These are phyloP conservation scores for Amaranthus cruentus DNA, from an alignment of 148 eudicot genomes.

Conservation along the genomic window DNA sequence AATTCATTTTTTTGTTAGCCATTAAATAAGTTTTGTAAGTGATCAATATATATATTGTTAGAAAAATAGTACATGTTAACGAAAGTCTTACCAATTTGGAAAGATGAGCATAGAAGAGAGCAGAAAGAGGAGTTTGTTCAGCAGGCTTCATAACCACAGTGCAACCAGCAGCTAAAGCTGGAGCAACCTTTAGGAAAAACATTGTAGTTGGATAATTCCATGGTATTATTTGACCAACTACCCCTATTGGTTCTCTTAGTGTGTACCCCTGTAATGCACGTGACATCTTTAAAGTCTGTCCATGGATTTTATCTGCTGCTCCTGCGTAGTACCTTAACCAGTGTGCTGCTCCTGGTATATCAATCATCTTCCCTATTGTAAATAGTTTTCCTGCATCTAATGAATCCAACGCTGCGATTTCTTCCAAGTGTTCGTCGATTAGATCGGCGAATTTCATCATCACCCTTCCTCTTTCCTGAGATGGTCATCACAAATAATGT, in stretches of 20 bases:
- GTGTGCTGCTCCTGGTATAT: constrained; percentile 47
- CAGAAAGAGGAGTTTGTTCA: constrained; percentile 80
- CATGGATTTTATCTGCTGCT: constrained; percentile 90
- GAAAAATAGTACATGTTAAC: not conserved
- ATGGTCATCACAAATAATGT: not conserved
- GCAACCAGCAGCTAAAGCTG: constrained; percentile 85
- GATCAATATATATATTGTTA: no score
- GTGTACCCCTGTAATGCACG: constrained; percentile 74
- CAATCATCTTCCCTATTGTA: constrained; percentile 32
- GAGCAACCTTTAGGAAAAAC: constrained; percentile 70
- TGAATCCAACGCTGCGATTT: constrained; percentile 19
- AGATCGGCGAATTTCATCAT: constrained; percentile 32
- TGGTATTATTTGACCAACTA: constrained; percentile 76
- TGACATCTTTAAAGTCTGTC: constrained; percentile 69
- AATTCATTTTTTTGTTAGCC: no score
- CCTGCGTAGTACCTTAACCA: constrained; percentile 66
- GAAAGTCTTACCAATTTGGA: constrained; percentile 49
- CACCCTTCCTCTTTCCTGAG: constrained; percentile 27
- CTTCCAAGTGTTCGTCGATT: constrained; percentile 27
- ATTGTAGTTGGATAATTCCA: constrained; percentile 72
- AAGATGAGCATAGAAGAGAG: constrained; percentile 70
- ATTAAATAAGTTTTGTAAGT: no score
- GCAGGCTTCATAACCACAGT: constrained; percentile 92
- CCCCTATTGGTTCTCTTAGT: constrained; percentile 72
- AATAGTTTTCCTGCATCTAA: constrained; percentile 75